Evolutionary conservation across 176 grass and related monocot genomes (phyloP), one percentile per base, ranked within the genome.

Genomic region (Ampelocalamus luodianensis): DNA sequence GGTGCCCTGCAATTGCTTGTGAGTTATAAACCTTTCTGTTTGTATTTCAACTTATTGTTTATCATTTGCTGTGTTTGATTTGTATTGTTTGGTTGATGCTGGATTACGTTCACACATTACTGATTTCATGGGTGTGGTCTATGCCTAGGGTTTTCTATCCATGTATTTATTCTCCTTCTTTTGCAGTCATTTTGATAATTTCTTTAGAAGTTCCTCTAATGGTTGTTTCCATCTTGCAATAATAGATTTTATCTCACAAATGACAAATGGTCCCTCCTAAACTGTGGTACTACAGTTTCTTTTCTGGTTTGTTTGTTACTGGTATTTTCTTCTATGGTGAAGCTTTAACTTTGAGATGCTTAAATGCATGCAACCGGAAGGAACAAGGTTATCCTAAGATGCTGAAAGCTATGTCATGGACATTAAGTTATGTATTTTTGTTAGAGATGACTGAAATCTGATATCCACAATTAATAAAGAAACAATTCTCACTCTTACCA

Each of bases 1-100:
- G 96, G 91, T 68, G 87, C 96, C 67, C 63, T 93, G 59, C 96
- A 98, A 88, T 80, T 98, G 93, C 96, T 98, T 70, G 96, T 98
- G 65, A 93, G 93, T 90, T 86, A 38, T 81, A 61, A 68, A 72
- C 62, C 78, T 85, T 68, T 5, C 5, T 66, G 5, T 66, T 65
- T 75, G 42, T 45, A 77, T 88, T 29, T 39, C 10, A 68, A 40
- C 13, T 40, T 77, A 17, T 83, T 55, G 10, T 76, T 27, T 14
- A 65, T 70, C 54, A 15, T 82, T 51, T 75, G 26, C 14, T 38
- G n/a, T 67, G 24, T 38, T 87, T 74, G 66, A 53, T 66, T 77
- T 87, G 49, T 50, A 79, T 77, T 87, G 49, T 50, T 74, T 68
- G 53, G 9, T 59, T 89, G 61, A 65, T 37, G 48, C 49, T 89